Evolutionary conservation across 257 asterid genomes (phyloP).

Genomic region (Parsonsia alboflavescens): DNA sequence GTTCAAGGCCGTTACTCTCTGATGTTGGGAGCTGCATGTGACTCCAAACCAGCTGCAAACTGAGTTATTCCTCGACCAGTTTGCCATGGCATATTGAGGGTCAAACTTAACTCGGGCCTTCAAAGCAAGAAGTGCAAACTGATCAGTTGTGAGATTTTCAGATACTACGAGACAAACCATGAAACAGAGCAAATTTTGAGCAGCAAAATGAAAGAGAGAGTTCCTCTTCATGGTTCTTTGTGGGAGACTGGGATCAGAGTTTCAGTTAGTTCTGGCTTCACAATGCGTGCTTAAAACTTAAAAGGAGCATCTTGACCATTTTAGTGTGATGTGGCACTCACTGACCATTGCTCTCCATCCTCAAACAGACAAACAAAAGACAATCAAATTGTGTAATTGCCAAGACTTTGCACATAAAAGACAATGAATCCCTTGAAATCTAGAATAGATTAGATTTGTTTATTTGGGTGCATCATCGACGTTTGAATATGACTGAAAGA

Average conservation of each 20-base stretch:
- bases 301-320: no score
- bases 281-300: not conserved
- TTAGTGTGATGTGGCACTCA: no score
- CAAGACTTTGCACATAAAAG: not conserved
- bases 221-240: conserved; percentile 8
- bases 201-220: not conserved
- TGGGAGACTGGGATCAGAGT: not conserved
- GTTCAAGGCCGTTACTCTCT: conserved; percentile 19
- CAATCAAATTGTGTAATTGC: not conserved
- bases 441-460: not conserved
- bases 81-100: conserved; percentile 15
- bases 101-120: conserved; percentile 16
- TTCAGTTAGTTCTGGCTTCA: conserved; percentile 1
- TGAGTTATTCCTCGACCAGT: conserved; percentile 23
- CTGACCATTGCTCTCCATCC: not conserved
- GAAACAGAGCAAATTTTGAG: conserved; percentile 3
- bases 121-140: conserved; percentile 29
- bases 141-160: conserved; percentile 25
- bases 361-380: not conserved
- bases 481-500: not conserved
- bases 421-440: not conserved
- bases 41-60: conserved; percentile 37
- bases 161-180: conserved; percentile 10
- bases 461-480: not conserved
- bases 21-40: conserved; percentile 21